These are phyloP conservation scores for Leishmania amazonensis DNA, from an alignment of 208 protist genomes.

Conservation along the genomic window DNA sequence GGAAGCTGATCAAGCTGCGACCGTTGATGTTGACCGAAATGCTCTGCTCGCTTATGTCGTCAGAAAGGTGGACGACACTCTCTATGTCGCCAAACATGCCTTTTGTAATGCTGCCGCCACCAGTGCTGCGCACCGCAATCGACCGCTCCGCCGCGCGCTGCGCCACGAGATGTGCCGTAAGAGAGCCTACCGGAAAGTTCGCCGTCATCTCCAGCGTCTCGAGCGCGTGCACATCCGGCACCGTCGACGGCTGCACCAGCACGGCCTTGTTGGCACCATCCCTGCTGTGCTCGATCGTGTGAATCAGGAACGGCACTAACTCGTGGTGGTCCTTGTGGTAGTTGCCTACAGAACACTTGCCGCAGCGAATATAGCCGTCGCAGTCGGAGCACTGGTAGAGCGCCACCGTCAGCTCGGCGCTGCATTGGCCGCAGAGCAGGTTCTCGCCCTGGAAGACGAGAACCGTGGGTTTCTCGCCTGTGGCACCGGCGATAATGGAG, in stretches of 20 bases:
- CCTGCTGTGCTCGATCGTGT: constrained; percentile 53
- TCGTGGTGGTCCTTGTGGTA: constrained; percentile 57
- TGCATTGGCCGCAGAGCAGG: constrained; percentile 63
- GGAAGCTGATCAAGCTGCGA: constrained; percentile 35
- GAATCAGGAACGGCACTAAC: constrained; percentile 63
- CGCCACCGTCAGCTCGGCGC: constrained; percentile 52
- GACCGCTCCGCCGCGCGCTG: constrained; percentile 35
- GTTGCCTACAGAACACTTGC: constrained; percentile 74
- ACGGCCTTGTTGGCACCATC: constrained; percentile 38
- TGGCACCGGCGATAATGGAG: constrained; percentile 12
- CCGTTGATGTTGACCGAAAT: constrained; percentile 37
- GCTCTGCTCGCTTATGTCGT: constrained; percentile 32
- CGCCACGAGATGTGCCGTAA: constrained; percentile 39
- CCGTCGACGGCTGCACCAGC: constrained; percentile 52
- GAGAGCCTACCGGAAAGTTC: constrained; percentile 65
- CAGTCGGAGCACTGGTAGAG: constrained; percentile 70
- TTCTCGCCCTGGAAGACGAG: constrained; percentile 46
- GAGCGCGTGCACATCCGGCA: constrained; percentile 64
- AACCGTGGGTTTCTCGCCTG: constrained; percentile 28
- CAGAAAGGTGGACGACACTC: constrained; percentile 24
- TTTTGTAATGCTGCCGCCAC: constrained; percentile 21
- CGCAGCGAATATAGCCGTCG: constrained; percentile 59
- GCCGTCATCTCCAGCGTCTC: constrained; percentile 76
- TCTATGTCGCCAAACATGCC: constrained; percentile 28
- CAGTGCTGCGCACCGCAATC: constrained; percentile 18